Evolutionary conservation across 2,329 filamentous ascomycete genomes (phyloP), one percentile per base, ranked within the genome.

Genomic region (Pseudocercospora fijiensis): DNA sequence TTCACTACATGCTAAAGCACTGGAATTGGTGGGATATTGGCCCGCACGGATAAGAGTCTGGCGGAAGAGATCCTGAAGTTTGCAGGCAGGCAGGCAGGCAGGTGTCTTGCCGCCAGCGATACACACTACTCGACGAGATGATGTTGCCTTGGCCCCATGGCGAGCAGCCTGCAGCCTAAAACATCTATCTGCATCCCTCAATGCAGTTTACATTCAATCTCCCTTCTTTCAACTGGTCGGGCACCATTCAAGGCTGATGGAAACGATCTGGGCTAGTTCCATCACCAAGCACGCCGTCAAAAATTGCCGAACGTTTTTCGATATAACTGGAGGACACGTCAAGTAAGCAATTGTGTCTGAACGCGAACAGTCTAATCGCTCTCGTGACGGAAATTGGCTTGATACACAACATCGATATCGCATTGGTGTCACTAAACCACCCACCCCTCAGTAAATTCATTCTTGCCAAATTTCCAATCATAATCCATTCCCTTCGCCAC

Each of bases 401-500:
- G 18, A 18, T 41, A 41, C n/a, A n/a, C 16, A n/a, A 18, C 5
- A 18, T 41, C 16, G 37, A 13, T 13, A 41, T 18, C 16, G 16
- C 37, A n/a, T 41, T 7, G 37, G 6, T 26, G n/a, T 22, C 16
- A 41, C 52, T 27, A 65, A 5, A 65, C 53, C 26, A 63, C 55
- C 24, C 41, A 65, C 18, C 57, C 60, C 20, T 58, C 28, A 4
- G 63, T 65, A 30, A 60, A 22, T n/a, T 63, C 52, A 52, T n/a
- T 55, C 20, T 49, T 33, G 4, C 33, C 63, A 62, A 59, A 67
- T 24, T 37, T 56, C 65, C 65, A 67, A 26, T 61, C 37, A 60
- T 67, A 65, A 45, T 65, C 63, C 65, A 67, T 67, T n/a, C 9
- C 57, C 49, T 52, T 52, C 22, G 65, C 61, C 24, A 65, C 51